These are phyloP conservation scores for Lophiotrema nucula DNA, from an alignment of 495 filamentous ascomycete species.

Conservation along the genomic window DNA sequence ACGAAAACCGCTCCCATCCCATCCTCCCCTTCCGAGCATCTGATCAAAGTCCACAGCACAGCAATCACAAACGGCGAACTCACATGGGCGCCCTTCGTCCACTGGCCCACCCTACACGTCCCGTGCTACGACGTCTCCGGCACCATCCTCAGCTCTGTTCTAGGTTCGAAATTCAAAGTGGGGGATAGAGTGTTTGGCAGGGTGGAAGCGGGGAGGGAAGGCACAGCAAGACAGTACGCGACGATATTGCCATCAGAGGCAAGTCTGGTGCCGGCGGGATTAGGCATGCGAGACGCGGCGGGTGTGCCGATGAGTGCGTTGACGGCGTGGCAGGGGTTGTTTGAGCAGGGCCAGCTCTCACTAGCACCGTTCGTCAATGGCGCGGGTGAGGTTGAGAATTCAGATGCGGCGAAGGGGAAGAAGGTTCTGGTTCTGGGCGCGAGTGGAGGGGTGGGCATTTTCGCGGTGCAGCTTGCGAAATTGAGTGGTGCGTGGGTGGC, in stretches of 20 bases:
- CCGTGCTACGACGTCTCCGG: conserved; percentile 60
- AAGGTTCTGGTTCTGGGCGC: conserved; percentile 51
- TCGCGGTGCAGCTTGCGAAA: conserved; percentile 55
- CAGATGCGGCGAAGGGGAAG: conserved; percentile 39
- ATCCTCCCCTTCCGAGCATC: conserved; percentile 46
- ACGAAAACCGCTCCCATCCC: conserved; percentile 2
- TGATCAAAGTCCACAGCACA: conserved; percentile 59
- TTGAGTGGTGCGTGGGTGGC: conserved; percentile 47
- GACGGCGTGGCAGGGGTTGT: conserved; percentile 62
- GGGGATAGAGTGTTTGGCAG: conserved; percentile 56
- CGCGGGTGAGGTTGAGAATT: conserved; percentile 34
- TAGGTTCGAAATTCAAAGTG: conserved; percentile 49
- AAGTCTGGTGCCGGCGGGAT: conserved; percentile 49
- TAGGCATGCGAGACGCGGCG: conserved; percentile 51
- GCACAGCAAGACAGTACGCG: conserved; percentile 53
- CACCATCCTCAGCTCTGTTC: conserved; percentile 51
- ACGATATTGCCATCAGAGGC: conserved; percentile 54
- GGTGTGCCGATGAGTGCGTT: conserved; percentile 53
- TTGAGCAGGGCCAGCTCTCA: conserved; percentile 33
- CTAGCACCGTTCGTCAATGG: conserved; percentile 38
- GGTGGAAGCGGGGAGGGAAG: conserved; percentile 47
- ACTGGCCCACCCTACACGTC: conserved; percentile 41
- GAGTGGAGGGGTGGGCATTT: conserved; percentile 53
- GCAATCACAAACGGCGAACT: conserved; percentile 61
- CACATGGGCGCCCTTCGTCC: conserved; percentile 46